Base-by-base conservation (phyloP, 2,329 filamentous ascomycete genomes). In the Parastagonospora nodorum region DNA sequence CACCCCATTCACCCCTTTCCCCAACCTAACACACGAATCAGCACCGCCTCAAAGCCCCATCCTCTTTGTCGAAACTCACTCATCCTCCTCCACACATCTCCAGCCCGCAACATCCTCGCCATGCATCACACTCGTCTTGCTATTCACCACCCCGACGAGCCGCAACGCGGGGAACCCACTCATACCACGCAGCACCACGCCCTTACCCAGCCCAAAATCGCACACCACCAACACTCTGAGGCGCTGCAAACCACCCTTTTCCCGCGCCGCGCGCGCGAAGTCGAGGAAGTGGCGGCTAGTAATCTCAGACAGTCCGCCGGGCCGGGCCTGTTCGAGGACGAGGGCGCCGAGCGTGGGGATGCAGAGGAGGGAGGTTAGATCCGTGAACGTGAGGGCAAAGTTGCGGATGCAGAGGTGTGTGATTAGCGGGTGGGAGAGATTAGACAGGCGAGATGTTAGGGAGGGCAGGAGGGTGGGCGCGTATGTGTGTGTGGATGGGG, bases 281-380 rank as follows among this genome's bases (percentile, higher is more conserved):
- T 52, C 42, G 14, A 50, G 48, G 27, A 67, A 53, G 29, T 45
- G 19, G 29, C n/a, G 51, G 15, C 47, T 38, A 9, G 48, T 36
- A 10, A 51, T 41, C 4, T 45, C 32, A 14, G 12, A 16, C 24
- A 29, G 11, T 12, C 38, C 44, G 11, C 15, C 28, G 8, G 2
- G 14, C 8, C 15, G 27, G 10, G 15, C 7, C 36, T 58, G 55
- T 33, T 60, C 51, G 1, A 69, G 44, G 2, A 55, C 30, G 4
- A 69, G 51, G 4, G 54, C 53, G 2, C 55, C 57, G 10, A 69
- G 55, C 16, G 55, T 62, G 0, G 55, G 30, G 12, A 69, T 44
- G 15, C 55, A 51, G 12, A 53, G 46, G 1, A 69, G 48, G 2
- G 40, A 31, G 16, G 58, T 53, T 5, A 68, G 53, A 46, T 67